Evolutionary conservation across 495 filamentous ascomycete species (phyloP).

Genomic region (Geoglossum glabrum): DNA sequence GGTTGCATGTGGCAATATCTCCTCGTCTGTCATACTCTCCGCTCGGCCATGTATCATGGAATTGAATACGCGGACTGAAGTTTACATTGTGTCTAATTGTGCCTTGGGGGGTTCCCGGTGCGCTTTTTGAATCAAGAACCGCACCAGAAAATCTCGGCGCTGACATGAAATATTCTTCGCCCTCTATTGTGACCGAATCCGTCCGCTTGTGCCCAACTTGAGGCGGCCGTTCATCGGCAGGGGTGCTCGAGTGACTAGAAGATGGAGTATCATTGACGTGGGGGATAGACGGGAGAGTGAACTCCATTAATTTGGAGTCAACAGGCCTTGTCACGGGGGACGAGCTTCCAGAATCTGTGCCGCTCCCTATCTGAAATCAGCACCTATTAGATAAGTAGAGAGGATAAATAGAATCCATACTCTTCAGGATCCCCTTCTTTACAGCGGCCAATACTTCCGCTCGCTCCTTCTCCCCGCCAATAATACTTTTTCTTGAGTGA

Average conservation of each 20-base stretch:
- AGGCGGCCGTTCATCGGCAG: slow-evolving; percentile 42
- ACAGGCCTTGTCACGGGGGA: slow-evolving; percentile 41
- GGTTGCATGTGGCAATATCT: slow-evolving; percentile 94
- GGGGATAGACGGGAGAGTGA: slow-evolving; percentile 33
- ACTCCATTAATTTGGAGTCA: slow-evolving; percentile 28
- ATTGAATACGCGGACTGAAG: slow-evolving; percentile 85
- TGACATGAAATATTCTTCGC: slow-evolving; percentile 72
- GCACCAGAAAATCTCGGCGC: slow-evolving; percentile 40
- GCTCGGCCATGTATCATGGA: slow-evolving; percentile 89
- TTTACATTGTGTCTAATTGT: slow-evolving; percentile 48
- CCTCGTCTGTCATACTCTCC: slow-evolving; percentile 91
- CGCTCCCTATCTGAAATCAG: slow-evolving; percentile 22
- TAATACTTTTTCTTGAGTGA: slow-evolving; percentile 57
- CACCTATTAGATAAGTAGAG: not conserved
- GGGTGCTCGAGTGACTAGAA: slow-evolving; percentile 68
- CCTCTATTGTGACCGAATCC: slow-evolving; percentile 51
- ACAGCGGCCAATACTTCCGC: slow-evolving; percentile 79
- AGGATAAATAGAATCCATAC: slow-evolving; percentile 27
- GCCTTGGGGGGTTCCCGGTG: slow-evolving; percentile 56
- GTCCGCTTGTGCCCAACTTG: slow-evolving; percentile 34
- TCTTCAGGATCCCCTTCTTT: slow-evolving; percentile 86
- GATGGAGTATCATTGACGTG: slow-evolving; percentile 52
- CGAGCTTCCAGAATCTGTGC: slow-evolving; percentile 41
- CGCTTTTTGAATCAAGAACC: slow-evolving; percentile 39
- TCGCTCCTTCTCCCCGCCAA: slow-evolving; percentile 77